Base-by-base conservation (phyloP, 345 rosid species). In the Chamaenerion angustifolium region DNA sequence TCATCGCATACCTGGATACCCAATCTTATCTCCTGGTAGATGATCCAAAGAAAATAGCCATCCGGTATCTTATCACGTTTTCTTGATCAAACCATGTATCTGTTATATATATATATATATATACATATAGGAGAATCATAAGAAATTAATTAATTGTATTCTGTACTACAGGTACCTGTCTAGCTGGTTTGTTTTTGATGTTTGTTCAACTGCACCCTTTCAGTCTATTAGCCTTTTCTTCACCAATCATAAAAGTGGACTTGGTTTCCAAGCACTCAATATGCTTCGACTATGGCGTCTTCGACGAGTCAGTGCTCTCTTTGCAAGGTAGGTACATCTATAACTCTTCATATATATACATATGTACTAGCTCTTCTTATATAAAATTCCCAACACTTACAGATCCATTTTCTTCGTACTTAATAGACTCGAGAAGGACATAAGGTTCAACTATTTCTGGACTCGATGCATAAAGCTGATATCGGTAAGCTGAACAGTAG, bases 211-310 rank as follows among this genome's bases (percentile, higher is more conserved):
- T 1, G 85, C 78, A 11, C 96, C 98, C 46, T 80, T 90, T 68
- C 93, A 83, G 79, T 65, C 80, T 16, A 18, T 86, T 51, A 79
- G 79, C 47, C 71, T 82, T 31, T 52, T 92, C 54, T 63, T 83
- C 77, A 72, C 77, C 48, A 69, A 78, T 55, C 68, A 86, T 46
- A 31, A 7, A 31, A 65, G 80, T 43, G 88, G 74, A 58, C 60
- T 86, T 9, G 82, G 95, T 11, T 68, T 83, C 52, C 73, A 79
- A 59, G 57, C 83, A 41, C 98, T 92, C 40, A 86, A 72, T 67
- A 92, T 86, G 96, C 93, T 92, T 42, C 69, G 98, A 58, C 79
- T 92, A 67, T 92, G 98, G 98, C 94, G 98, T 57, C 80, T 92
- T 13, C 63, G 98, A 66, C 70, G 96, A 62, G 98, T 92, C 70